A percentile compares a stretch with the other conserved stretches of the same genome.
Conservation (phyloP, 305 asterid genomes). For the Coffea humblotiana region DNA sequence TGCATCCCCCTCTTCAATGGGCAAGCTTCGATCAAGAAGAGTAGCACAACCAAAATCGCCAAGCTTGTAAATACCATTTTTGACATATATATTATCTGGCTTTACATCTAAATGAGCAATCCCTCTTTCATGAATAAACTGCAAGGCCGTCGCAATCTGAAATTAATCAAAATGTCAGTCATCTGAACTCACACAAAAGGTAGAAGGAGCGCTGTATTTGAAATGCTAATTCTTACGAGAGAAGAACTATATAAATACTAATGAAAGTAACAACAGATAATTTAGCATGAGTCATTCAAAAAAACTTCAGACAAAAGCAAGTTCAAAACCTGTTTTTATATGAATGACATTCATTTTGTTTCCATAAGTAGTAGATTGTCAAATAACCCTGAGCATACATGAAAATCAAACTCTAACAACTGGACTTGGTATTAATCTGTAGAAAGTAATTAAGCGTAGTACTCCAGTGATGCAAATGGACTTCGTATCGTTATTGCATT, state of each 20-base stretch:
- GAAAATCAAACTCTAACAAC: neutral
- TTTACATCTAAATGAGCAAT: constrained; percentile 89
- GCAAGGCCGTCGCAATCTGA: constrained; percentile 86
- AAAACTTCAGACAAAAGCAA: neutral
- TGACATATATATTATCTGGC: constrained; percentile 90
- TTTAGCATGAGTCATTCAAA: neutral
- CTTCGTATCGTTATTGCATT: neutral
- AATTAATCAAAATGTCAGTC: constrained; percentile 3
- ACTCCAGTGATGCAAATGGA: neutral
- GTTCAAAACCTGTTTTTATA: neutral
- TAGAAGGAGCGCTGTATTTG: neutral
- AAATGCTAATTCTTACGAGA: neutral
- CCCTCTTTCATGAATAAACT: constrained; percentile 69
- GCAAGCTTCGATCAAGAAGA: constrained; percentile 68
- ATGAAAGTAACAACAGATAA: neutral
- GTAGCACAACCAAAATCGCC: constrained; percentile 98
- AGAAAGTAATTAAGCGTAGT: neutral
- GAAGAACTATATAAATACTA: neutral
- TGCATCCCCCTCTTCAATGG: constrained; percentile 96
- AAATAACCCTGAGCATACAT: neutral
- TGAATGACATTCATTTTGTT: neutral
- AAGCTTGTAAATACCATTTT: constrained; percentile 77
- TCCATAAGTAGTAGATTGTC: neutral
- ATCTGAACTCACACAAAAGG: neutral
- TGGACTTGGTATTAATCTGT: neutral